Evolutionary conservation across 345 rosid genomes (phyloP).

Genomic region (Theobroma cacao): DNA sequence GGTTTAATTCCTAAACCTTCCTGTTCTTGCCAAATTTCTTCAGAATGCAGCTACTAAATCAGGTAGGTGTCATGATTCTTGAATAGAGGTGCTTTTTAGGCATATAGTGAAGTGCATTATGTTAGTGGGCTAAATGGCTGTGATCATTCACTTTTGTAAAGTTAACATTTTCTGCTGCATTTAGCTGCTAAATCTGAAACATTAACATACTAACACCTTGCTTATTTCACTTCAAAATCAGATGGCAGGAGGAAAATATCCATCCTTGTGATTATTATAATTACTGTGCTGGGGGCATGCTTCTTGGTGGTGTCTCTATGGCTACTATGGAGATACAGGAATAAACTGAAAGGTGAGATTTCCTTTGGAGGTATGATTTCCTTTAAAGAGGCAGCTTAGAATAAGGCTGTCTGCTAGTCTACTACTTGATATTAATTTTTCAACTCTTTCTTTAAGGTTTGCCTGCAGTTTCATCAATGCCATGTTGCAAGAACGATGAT

Average conservation of each 20-base stretch:
- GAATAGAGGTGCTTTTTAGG: neutral
- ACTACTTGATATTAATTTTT: neutral
- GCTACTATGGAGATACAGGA: constrained; percentile 47
- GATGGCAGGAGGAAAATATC: constrained; percentile 39
- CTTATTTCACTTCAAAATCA: constrained; percentile 15
- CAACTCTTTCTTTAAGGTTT: constrained; percentile 14
- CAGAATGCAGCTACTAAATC: neutral
- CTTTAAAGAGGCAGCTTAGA: neutral
- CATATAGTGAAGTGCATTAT: neutral
- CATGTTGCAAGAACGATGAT: constrained; percentile 30
- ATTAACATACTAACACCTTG: neutral
- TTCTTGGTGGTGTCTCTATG: constrained; percentile 30
- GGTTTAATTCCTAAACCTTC: neutral
- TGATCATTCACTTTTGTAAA: neutral
- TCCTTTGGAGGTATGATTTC: neutral
- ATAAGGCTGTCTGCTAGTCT: neutral
- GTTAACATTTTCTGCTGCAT: neutral
- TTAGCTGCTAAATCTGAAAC: neutral
- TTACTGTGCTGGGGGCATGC: constrained; percentile 36
- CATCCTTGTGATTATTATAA: constrained; percentile 32
- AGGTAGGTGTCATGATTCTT: neutral
- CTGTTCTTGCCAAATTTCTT: neutral
- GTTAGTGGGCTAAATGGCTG: neutral
- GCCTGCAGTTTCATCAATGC: constrained; percentile 25
- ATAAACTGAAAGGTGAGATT: constrained; percentile 40